Base-by-base conservation (phyloP, 140 eudicot species). In the Ambrosia hybrid region DNA sequence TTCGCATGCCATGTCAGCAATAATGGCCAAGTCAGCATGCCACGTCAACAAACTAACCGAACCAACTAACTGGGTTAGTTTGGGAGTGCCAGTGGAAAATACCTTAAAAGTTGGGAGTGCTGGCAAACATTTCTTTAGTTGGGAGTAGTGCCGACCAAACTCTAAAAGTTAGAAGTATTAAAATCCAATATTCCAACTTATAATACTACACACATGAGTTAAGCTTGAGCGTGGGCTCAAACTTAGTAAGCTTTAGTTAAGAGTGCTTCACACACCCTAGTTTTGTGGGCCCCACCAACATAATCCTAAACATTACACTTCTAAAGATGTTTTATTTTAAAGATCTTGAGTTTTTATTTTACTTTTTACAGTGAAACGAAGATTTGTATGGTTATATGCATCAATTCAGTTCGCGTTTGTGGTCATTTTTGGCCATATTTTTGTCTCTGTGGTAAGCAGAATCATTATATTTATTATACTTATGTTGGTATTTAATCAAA, bases 341-440 rank as follows among this genome's bases (percentile, higher is more conserved):
- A 74, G 13, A 61, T 56, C 8, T 46, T 68, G 9, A 52, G 13
- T 65, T 37, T 53, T 48, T 49, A 0, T 64, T 64, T 34, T 62
- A 3, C 13, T 67, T 13, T 63, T 15, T 79, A 39, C 88, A 94
- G 99, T 88, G 73, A 80, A 80, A 83, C 82, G 76, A 83, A 80
- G 89, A 73, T 94, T 74, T 84, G 85, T 82, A n/a, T 94, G 99
- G 99, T 83, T 91, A 67, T 94, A 90, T 67, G 99, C 99, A 51
- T 85, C 96, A 5, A 80, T 88, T 63, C 99, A 94, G 84, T 94
- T 94, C 57, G 84, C 85, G 38, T 79, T 85, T 60, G 99, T 94
- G 60, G 87, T 94, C 69, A 75, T 88, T 10, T 94, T 94, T 37
- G 96, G 91, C 41, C 96, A 94, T 67, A 83, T 94, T 5, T 94